phyloP scores from a whole-genome alignment of 1,139 yeast species.

The Pichia sp. region DNA sequence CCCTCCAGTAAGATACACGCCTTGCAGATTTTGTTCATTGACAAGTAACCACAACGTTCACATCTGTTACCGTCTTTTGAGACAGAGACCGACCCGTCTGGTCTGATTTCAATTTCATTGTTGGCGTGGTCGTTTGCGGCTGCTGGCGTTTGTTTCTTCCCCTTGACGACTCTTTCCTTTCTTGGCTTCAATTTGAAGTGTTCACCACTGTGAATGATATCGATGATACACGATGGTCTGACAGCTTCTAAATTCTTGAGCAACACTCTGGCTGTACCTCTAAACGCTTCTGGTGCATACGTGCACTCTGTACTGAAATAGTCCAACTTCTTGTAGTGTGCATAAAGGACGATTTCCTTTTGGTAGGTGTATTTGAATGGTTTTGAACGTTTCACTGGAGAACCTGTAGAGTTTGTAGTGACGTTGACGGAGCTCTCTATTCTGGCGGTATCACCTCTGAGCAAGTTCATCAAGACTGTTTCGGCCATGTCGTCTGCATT shows the following conservation, averaged over 20 bases:
- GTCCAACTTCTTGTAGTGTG: slow-evolving; percentile 93
- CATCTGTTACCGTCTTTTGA: slow-evolving; percentile 68
- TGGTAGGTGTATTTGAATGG: slow-evolving; percentile 97
- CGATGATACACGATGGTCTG: slow-evolving; percentile 91
- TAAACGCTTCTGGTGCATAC: slow-evolving; percentile 96
- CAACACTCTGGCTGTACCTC: slow-evolving; percentile 95
- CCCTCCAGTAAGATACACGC: slow-evolving; percentile 91
- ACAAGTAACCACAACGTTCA: slow-evolving; percentile 87
- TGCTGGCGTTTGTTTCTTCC: slow-evolving; percentile 13
- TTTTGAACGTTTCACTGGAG: slow-evolving; percentile 86
- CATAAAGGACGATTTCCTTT: slow-evolving; percentile 95
- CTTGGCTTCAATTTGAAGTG: slow-evolving; percentile 65
- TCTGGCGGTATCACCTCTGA: slow-evolving; percentile 96
- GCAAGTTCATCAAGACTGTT: slow-evolving; percentile 89
- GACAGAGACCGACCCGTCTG: slow-evolving; percentile 60
- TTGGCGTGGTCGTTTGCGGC: neutral
- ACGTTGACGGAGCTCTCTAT: slow-evolving; percentile 89
- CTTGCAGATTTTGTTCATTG: slow-evolving; percentile 86
- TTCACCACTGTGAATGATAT: slow-evolving; percentile 94
- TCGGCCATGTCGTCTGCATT: slow-evolving; percentile 99
- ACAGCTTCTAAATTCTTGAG: slow-evolving; percentile 88
- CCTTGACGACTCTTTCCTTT: slow-evolving; percentile 32
- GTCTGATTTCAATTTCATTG: slow-evolving; percentile 49
- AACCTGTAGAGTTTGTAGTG: slow-evolving; percentile 74
- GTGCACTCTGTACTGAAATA: slow-evolving; percentile 98